Base-by-base conservation (phyloP, 2,329 filamentous ascomycete species). In the Talaromyces pinophilus region DNA sequence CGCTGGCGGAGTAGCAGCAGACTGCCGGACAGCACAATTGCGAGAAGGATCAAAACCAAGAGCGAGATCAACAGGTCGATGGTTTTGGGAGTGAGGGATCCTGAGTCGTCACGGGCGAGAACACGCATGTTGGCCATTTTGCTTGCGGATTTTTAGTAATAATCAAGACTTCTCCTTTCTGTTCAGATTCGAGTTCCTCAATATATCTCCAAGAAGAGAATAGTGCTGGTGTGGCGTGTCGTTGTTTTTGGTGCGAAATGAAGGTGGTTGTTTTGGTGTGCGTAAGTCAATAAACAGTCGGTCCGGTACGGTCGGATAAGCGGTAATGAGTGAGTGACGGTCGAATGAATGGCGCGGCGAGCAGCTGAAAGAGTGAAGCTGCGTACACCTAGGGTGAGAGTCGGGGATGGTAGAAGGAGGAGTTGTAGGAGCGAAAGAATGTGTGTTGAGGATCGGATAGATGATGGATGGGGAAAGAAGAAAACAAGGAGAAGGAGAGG, bases 61-160 rank as follows among this genome's bases (percentile, higher is more conserved):
- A 98, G 86, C 67, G 87, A 86, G 72, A 96, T 90, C 76, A 97
- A 82, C 52, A 96, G 86, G 75, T 92, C 88, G 77, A 93, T 84
- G 81, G 91, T 88, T 55, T 86, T 84, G 44, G 81, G 80, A 68
- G 83, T 86, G 71, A 90, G 81, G 70, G 84, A 82, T 67, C 79
- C 80, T 65, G 74, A 72, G 69, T 79, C 74, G 74, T 83, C 80
- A 70, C 87, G 85, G 74, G 80, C 81, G 70, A 89, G 74, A 64
- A 76, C 72, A 64, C 75, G 78, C 69, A 85, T 71, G 54, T 76
- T 70, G 67, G 79, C 79, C 77, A 82, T 67, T 42, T 46, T 59
- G 28, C n/a, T 57, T 38, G 30, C 54, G 17, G 33, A 57, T 22
- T 57, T 38, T 15, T 50, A 17, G 17, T 8, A 22, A 7, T 17